phyloP scores from a whole-genome alignment of 371 early-diverging fungal species.

The Syncephalastrum racemosum region DNA sequence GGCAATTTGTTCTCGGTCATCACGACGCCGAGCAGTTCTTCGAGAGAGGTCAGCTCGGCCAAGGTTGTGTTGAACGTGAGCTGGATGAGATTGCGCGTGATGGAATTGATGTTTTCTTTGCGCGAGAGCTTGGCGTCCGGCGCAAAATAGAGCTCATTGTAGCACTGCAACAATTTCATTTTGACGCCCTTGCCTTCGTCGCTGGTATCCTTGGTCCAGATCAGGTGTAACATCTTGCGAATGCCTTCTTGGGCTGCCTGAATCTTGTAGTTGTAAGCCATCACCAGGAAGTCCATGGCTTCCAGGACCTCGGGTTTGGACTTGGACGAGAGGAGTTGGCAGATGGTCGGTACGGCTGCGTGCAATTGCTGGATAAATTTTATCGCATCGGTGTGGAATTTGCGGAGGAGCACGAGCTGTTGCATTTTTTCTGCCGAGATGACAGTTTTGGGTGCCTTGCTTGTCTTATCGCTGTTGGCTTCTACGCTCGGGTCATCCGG shows the following conservation, averaged over 20 bases:
- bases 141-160: conserved; percentile 77
- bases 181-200: conserved; percentile 85
- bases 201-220: conserved; percentile 89
- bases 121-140: conserved; percentile 53
- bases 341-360: conserved; percentile 68
- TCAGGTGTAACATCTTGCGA: conserved; percentile 90
- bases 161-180: conserved; percentile 77
- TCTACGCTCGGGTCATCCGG: not conserved
- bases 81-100: conserved; percentile 73
- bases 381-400: conserved; percentile 87
- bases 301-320: conserved; percentile 91
- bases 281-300: conserved; percentile 92
- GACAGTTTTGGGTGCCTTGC: conserved; percentile 10
- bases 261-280: conserved; percentile 80
- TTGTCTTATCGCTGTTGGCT: not conserved
- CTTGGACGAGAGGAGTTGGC: conserved; percentile 85
- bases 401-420: conserved; percentile 62
- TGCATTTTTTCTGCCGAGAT: conserved; percentile 55
- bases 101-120: conserved; percentile 63
- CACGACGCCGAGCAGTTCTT: conserved; percentile 81
- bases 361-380: conserved; percentile 80
- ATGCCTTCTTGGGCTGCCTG: conserved; percentile 85
- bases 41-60: conserved; percentile 92
- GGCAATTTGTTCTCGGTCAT: conserved; percentile 64
- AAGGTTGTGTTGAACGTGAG: conserved; percentile 83